These are phyloP conservation scores for Cymbopogon citratus DNA, from an alignment of 176 grass and related monocot species.

Conservation along the genomic window DNA sequence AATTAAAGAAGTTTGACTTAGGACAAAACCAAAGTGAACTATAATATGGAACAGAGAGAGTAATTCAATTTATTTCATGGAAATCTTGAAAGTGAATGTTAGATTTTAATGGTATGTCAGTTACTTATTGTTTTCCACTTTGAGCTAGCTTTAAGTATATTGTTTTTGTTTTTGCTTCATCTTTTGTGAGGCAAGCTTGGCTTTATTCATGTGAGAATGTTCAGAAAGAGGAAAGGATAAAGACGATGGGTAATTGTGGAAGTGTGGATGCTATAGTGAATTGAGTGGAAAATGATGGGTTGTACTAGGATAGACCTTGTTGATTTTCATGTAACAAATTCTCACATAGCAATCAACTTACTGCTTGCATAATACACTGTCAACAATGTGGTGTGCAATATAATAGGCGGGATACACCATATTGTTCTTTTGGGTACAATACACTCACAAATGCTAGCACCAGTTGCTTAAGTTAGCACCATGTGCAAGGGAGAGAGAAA, in stretches of 20 bases:
- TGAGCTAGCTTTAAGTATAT: background rate
- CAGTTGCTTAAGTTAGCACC: too few species aligned
- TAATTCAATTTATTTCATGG: background rate
- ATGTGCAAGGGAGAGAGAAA: too few species aligned
- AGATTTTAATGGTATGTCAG: background rate
- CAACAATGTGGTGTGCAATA: background rate
- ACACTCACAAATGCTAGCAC: background rate
- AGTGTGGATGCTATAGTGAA: background rate
- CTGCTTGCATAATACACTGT: background rate
- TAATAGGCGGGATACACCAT: background rate
- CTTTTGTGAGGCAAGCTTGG: background rate
- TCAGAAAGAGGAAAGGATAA: background rate
- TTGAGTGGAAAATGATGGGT: background rate
- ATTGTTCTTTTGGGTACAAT: background rate
- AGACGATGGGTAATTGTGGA: background rate
- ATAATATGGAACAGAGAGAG: too few species aligned
- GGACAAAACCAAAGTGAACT: too few species aligned
- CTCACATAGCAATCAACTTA: background rate
- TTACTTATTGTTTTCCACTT: background rate
- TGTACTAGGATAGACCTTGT: background rate
- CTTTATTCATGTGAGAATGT: background rate
- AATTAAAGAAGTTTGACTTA: too few species aligned
- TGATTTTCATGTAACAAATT: background rate
- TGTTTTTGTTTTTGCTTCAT: background rate
- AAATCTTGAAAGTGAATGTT: background rate